These are phyloP conservation scores for Talaromyces sp. DNA, from an alignment of 2,329 filamentous ascomycete species.

Conservation along the genomic window DNA sequence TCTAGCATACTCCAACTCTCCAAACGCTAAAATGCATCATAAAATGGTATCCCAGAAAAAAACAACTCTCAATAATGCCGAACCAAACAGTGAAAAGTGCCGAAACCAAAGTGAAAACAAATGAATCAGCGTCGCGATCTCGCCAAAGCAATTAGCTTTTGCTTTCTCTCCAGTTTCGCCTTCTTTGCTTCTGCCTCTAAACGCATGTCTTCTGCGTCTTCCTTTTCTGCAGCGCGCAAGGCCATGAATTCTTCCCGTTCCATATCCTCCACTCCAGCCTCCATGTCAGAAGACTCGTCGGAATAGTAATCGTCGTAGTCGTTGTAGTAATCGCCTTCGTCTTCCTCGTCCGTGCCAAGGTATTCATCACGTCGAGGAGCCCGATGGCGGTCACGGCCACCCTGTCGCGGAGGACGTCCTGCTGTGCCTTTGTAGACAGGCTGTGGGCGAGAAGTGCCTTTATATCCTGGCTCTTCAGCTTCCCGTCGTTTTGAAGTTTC, in stretches of 20 bases:
- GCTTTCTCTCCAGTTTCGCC: constrained; percentile 42
- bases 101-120: constrained; percentile 4
- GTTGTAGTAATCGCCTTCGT: constrained; percentile 37
- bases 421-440: constrained; percentile 39
- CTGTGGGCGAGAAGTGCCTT: constrained; percentile 32
- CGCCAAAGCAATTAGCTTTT: constrained; percentile 35
- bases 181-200: constrained; percentile 40
- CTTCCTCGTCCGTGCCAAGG: constrained; percentile 44
- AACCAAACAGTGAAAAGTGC: constrained; percentile 11
- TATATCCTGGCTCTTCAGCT: constrained; percentile 29
- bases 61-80: constrained; percentile 13
- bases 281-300: constrained; percentile 46
- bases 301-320: constrained; percentile 40
- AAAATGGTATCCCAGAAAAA: constrained; percentile 1
- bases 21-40: constrained; percentile 11
- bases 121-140: constrained; percentile 24
- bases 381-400: constrained; percentile 21
- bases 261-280: constrained; percentile 43
- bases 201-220: constrained; percentile 43
- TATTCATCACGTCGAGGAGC: constrained; percentile 35
- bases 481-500: constrained; percentile 25
- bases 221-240: constrained; percentile 34
- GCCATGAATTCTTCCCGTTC: constrained; percentile 41
- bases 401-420: constrained; percentile 26
- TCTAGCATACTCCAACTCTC: constrained; percentile 4